These are phyloP conservation scores for Candida golubevii DNA, from an alignment of 805 yeast genomes.

Conservation along the genomic window DNA sequence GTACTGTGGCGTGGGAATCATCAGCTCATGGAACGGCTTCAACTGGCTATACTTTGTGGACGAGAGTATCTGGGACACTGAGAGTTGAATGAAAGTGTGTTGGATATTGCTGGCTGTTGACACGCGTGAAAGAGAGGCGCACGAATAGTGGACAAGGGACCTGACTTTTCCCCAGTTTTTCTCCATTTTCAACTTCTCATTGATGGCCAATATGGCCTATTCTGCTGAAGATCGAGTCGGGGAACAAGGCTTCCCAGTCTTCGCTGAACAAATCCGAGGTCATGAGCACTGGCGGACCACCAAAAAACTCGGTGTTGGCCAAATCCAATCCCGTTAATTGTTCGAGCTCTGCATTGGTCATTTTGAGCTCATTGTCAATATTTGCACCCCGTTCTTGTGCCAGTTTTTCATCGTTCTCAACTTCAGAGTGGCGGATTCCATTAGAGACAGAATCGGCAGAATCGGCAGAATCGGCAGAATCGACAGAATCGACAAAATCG, in stretches of 20 bases:
- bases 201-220: too few species aligned
- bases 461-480: not conserved
- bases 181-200: too few species aligned
- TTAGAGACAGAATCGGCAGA: not conserved
- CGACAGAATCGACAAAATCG: not conserved
- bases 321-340: constrained; percentile 15
- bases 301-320: constrained; percentile 37
- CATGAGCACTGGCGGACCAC: constrained; percentile 52
- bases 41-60: constrained; percentile 86
- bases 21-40: constrained; percentile 83
- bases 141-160: too few species aligned
- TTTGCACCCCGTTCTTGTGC: not conserved
- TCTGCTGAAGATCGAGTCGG: constrained; percentile 36
- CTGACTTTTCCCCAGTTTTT: too few species aligned
- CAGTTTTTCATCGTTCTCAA: not conserved
- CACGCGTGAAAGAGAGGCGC: too few species aligned
- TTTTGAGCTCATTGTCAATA: constrained; percentile 2
- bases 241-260: constrained; percentile 49
- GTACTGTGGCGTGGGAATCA: constrained; percentile 81
- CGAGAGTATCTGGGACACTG: constrained; percentile 57
- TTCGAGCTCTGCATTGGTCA: constrained; percentile 3
- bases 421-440: not conserved
- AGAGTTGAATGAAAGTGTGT: not conserved
- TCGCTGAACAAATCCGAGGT: constrained; percentile 44
- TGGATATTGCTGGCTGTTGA: too few species aligned